Conservation (phyloP, 441 rosid genomes). For the Raphanus hybrid region DNA sequence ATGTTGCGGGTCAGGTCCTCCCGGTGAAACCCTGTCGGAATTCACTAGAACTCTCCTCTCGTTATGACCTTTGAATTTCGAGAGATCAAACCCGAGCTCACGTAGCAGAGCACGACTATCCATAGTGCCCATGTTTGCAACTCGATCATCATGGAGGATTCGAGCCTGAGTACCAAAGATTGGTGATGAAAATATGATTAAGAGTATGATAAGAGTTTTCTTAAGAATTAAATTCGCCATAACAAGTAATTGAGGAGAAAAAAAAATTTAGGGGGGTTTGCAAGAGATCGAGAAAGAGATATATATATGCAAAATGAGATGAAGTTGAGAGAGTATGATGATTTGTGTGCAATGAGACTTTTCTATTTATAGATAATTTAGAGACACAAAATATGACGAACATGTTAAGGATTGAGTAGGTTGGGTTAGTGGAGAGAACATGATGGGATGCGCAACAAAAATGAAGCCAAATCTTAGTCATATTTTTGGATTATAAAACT, state of each 20-base stretch:
- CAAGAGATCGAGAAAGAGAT: not conserved
- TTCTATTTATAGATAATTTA: slow-evolving; percentile 39
- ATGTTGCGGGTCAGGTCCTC: slow-evolving; percentile 46
- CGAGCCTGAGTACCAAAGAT: slow-evolving; percentile 36
- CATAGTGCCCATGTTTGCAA: slow-evolving; percentile 9
- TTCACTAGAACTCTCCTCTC: slow-evolving; percentile 31
- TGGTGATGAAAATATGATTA: slow-evolving; percentile 32
- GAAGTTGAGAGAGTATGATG: slow-evolving; percentile 24
- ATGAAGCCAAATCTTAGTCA: slow-evolving; percentile 18
- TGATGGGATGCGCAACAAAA: slow-evolving; percentile 38
- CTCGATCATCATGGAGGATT: slow-evolving; percentile 26
- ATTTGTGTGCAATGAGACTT: slow-evolving; percentile 16
- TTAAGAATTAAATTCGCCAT: slow-evolving; percentile 39
- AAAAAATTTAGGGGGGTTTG: not conserved
- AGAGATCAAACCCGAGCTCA: slow-evolving; percentile 41
- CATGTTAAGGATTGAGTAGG: slow-evolving; percentile 30
- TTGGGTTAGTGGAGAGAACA: slow-evolving; percentile 38
- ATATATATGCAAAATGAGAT: slow-evolving; percentile 12
- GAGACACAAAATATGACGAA: not conserved
- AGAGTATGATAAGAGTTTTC: slow-evolving; percentile 26
- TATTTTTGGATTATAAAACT: slow-evolving; percentile 22
- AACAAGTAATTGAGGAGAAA: slow-evolving; percentile 11
- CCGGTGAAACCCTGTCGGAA: slow-evolving; percentile 40
- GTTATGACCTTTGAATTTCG: slow-evolving; percentile 35
- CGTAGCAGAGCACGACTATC: slow-evolving; percentile 37